Conservation (phyloP, 345 rosid species). For the Pistacia atlantica region DNA sequence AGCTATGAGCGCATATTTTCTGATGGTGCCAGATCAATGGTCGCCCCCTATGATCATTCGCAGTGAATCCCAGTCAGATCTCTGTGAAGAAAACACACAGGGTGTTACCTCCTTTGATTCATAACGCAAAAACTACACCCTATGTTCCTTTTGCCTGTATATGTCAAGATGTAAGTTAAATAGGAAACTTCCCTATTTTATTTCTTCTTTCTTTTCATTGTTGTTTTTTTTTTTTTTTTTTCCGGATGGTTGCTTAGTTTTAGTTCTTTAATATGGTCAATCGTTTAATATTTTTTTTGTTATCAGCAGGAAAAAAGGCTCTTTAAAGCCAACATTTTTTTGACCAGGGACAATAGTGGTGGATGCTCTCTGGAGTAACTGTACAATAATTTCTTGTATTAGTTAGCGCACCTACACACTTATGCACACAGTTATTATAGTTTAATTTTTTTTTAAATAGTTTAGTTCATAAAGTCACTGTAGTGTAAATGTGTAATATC, state of each 20-base stretch:
- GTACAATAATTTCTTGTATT: slow-evolving; percentile 12
- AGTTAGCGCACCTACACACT: not conserved
- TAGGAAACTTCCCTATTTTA: not conserved
- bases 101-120: slow-evolving; percentile 30
- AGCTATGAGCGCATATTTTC: slow-evolving; percentile 90
- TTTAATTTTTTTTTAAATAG: too few relatives aligned
- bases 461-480: too few relatives aligned
- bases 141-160: slow-evolving; percentile 16
- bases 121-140: slow-evolving; percentile 8
- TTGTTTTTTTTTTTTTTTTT: slow-evolving; percentile 8
- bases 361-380: slow-evolving; percentile 3
- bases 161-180: slow-evolving; percentile 22
- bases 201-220: not conserved
- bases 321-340: not conserved
- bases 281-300: slow-evolving; percentile 6
- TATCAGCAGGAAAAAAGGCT: slow-evolving; percentile 13
- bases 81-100: slow-evolving; percentile 38
- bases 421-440: not conserved
- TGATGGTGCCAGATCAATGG: slow-evolving; percentile 98
- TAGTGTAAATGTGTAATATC: too few relatives aligned
- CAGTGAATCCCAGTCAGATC: slow-evolving; percentile 49
- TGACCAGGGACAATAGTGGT: not conserved
- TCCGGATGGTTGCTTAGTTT: not conserved
- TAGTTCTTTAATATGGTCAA: not conserved
- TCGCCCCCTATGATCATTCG: slow-evolving; percentile 48